Conservation (phyloP, 1,284 basidiomycete genomes). For the Hortiboletus rubellus region DNA sequence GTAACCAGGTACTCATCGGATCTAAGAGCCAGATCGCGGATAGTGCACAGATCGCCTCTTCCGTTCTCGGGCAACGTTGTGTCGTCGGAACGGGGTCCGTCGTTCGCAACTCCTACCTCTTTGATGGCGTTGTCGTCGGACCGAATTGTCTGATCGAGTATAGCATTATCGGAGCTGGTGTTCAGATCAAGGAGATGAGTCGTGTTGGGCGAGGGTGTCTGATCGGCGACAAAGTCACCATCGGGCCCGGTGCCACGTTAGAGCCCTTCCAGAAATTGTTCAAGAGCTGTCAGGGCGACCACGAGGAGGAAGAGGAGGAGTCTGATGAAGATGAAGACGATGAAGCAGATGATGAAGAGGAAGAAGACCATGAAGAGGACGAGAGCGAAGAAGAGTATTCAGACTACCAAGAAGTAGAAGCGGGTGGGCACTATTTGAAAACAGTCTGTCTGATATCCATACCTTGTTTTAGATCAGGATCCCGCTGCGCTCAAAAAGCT, state of each 20-base stretch:
- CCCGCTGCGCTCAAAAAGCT: constrained; percentile 43
- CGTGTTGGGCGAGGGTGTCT: constrained; percentile 69
- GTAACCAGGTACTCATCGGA: constrained; percentile 82
- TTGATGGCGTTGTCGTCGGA: constrained; percentile 80
- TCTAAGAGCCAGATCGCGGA: constrained; percentile 64
- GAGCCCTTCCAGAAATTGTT: constrained; percentile 74
- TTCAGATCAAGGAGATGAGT: constrained; percentile 67
- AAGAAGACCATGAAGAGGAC: constrained; percentile 35
- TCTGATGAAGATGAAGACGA: constrained; percentile 32
- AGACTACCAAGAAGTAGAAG: constrained; percentile 65
- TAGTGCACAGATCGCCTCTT: constrained; percentile 61
- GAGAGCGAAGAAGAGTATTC: constrained; percentile 49
- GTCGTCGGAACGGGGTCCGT: constrained; percentile 62
- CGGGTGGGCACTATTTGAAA: constrained; percentile 43
- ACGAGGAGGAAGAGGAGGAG: constrained; percentile 34
- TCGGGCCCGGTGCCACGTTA: constrained; percentile 74
- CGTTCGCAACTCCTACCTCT: constrained; percentile 78
- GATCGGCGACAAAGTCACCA: constrained; percentile 75
- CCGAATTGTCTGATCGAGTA: constrained; percentile 70
- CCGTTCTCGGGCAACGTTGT: constrained; percentile 78
- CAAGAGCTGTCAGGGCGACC: constrained; percentile 40
- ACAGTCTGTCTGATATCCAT: not conserved
- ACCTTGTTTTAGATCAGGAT: constrained; percentile 43
- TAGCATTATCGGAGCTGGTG: constrained; percentile 80
- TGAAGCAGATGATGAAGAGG: constrained; percentile 29